phyloP scores from a whole-genome alignment of 352 stramenopile genomes.

The Poterioochromonas sp. region DNA sequence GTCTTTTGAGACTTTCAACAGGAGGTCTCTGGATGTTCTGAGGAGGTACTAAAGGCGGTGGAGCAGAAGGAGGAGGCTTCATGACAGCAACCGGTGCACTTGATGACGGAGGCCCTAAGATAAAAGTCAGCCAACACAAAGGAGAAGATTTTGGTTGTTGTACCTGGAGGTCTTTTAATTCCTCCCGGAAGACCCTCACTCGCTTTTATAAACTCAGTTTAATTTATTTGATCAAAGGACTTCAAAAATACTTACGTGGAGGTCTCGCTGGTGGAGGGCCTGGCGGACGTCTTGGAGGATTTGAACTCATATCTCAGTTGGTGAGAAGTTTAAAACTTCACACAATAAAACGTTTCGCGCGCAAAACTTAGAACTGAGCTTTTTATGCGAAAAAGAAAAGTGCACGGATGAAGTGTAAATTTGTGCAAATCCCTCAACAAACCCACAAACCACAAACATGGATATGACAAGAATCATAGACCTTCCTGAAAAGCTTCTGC shows the following conservation, averaged over 20 bases:
- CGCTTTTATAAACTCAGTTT: not conserved
- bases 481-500: too few species aligned
- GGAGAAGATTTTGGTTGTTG: not conserved
- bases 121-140: too few species aligned
- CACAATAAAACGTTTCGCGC: too few species aligned
- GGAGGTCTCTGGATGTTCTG: not conserved
- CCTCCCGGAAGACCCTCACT: not conserved
- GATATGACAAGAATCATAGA: too few species aligned
- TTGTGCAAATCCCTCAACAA: too few species aligned
- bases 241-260: not conserved
- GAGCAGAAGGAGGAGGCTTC: conserved; percentile 11
- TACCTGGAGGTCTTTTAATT: conserved; percentile 11
- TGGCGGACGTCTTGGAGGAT: not conserved
- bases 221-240: not conserved
- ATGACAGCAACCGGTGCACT: not conserved
- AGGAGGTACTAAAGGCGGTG: not conserved
- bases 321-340: too few species aligned
- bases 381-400: too few species aligned
- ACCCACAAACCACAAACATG: too few species aligned
- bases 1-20: conserved; percentile 1
- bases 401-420: too few species aligned
- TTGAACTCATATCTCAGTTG: not conserved
- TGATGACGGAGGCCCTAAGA: too few species aligned
- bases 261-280: conserved; percentile 6
- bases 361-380: too few species aligned